Percentiles rank a stretch among this genome's conserved stretches.
These are phyloP conservation scores for Aspergillus conjunctus DNA, from an alignment of 495 filamentous ascomycete species.

Conservation along the genomic window DNA sequence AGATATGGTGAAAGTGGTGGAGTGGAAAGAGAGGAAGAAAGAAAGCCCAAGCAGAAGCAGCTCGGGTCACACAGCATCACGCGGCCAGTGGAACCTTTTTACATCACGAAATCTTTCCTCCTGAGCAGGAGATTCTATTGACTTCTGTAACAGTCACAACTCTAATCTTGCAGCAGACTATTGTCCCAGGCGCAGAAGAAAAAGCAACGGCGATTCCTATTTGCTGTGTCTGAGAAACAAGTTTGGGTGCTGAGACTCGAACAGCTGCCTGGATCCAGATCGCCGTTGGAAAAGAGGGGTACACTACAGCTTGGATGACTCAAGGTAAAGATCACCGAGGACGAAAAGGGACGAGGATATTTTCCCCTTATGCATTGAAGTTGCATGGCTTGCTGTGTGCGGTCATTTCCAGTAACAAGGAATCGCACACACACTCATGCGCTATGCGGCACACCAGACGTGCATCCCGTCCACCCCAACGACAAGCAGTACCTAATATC, in stretches of 20 bases:
- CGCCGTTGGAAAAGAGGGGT: constrained; percentile 5
- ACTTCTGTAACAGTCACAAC: not conserved
- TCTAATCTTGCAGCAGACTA: constrained; percentile 10
- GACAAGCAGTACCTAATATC: no score
- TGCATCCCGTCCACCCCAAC: no score
- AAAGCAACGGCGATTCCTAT: constrained; percentile 1
- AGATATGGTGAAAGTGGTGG: not conserved
- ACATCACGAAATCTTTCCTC: not conserved
- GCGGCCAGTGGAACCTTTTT: constrained; percentile 9
- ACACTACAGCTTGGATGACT: no score
- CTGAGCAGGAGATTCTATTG: not conserved
- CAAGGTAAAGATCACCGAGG: no score
- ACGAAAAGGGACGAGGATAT: no score
- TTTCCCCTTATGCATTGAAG: no score
- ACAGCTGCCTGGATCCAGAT: constrained; percentile 7
- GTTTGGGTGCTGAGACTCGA: constrained; percentile 5
- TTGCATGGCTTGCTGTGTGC: no score
- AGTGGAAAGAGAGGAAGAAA: not conserved
- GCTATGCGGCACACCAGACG: no score
- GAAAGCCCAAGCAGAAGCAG: constrained; percentile 6
- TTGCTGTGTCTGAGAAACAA: constrained; percentile 12
- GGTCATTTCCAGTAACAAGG: no score
- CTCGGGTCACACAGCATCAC: constrained; percentile 20
- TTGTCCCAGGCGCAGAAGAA: constrained; percentile 12
- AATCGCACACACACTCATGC: no score